phyloP scores from a whole-genome alignment of 495 filamentous ascomycete species.

The Margaritispora aquatica region DNA sequence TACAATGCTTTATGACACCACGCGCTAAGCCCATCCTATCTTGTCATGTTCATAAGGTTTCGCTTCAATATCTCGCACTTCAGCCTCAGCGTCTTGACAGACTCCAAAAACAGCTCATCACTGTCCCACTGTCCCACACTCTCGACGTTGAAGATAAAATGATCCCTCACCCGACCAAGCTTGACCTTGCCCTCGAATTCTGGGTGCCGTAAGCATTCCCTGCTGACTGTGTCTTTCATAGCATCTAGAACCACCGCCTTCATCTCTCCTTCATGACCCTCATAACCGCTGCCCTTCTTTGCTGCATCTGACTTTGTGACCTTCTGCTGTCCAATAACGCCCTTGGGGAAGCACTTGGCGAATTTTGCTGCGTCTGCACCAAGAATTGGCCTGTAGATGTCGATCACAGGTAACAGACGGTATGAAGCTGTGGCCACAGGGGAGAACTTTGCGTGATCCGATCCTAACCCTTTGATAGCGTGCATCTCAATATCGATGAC shows the following conservation, averaged over 20 bases:
- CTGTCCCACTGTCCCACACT: constrained; percentile 91
- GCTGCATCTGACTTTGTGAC: constrained; percentile 63
- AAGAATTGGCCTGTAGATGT: constrained; percentile 73
- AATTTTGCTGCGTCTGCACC: constrained; percentile 87
- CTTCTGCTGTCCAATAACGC: constrained; percentile 75
- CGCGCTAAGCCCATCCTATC: background rate
- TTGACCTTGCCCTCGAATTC: constrained; percentile 96
- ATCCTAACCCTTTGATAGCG: constrained; percentile 87
- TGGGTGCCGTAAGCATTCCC: constrained; percentile 84
- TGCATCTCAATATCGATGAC: constrained; percentile 76
- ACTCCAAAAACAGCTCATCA: constrained; percentile 84
- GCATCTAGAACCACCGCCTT: constrained; percentile 83
- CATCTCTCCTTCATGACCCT: constrained; percentile 64
- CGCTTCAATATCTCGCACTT: constrained; percentile 65
- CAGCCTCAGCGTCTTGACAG: constrained; percentile 73
- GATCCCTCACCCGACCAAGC: constrained; percentile 81
- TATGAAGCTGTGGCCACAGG: constrained; percentile 94
- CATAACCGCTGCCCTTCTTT: constrained; percentile 55
- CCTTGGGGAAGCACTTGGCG: constrained; percentile 78
- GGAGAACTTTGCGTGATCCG: constrained; percentile 96
- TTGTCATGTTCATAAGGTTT: constrained; percentile 38
- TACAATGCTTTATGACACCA: constrained; percentile 11
- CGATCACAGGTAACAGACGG: constrained; percentile 80
- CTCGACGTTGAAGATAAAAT: constrained; percentile 96
- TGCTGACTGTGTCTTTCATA: constrained; percentile 85